phyloP scores from a whole-genome alignment of 169 alveolate genomes.

The Fabrea salina region DNA sequence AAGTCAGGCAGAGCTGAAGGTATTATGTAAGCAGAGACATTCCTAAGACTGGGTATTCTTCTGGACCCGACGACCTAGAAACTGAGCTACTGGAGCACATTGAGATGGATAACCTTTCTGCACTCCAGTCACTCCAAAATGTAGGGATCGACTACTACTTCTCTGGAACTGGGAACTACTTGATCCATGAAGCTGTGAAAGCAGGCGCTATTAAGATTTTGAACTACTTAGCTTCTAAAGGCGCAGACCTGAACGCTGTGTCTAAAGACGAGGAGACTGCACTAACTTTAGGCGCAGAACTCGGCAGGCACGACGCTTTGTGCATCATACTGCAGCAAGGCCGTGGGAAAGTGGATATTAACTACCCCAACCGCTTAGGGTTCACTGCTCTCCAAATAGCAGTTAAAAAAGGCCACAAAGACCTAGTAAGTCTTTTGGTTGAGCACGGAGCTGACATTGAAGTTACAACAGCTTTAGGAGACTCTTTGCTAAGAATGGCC shows the following conservation, averaged over 20 bases:
- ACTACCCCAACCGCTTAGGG: slow-evolving; percentile 1
- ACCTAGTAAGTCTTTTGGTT: slow-evolving; percentile 44
- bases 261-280: slow-evolving; percentile 22
- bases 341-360: slow-evolving; percentile 25
- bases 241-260: not conserved
- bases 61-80: not conserved
- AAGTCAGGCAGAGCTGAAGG: not conserved
- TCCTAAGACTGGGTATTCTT: not conserved
- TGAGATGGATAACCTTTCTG: not conserved
- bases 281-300: slow-evolving; percentile 29
- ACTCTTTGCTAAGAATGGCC: slow-evolving; percentile 46
- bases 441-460: slow-evolving; percentile 48
- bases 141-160: not conserved
- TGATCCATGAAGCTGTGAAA: slow-evolving; percentile 35
- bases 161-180: slow-evolving; percentile 1
- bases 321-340: slow-evolving; percentile 30
- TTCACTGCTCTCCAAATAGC: slow-evolving; percentile 28
- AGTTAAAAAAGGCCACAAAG: slow-evolving; percentile 36
- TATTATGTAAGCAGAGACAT: not conserved
- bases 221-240: not conserved
- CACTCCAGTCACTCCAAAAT: not conserved
- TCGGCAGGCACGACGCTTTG: slow-evolving; percentile 26
- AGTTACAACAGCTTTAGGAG: slow-evolving; percentile 45
- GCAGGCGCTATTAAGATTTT: slow-evolving; percentile 25
- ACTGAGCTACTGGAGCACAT: not conserved